phyloP scores from a whole-genome alignment of 2,329 filamentous ascomycete species.

The Hypoxylon sp. region DNA sequence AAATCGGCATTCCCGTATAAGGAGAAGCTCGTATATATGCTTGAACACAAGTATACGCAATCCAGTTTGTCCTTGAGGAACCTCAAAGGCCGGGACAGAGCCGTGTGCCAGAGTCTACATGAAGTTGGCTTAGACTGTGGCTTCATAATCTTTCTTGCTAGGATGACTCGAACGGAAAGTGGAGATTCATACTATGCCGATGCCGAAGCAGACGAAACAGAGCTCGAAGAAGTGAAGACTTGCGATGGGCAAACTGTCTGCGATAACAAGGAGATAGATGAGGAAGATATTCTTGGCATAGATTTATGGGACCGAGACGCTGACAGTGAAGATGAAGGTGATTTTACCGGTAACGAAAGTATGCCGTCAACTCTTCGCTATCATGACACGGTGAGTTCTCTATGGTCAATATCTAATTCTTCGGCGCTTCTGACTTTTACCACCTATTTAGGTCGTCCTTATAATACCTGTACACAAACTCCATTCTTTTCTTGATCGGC shows the following conservation, averaged over 20 bases:
- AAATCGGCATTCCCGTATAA: background rate
- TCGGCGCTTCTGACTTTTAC: background rate
- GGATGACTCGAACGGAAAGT: conserved; percentile 34
- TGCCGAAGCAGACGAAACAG: conserved; percentile 6
- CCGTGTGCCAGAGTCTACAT: conserved; percentile 38
- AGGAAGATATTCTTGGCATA: conserved; percentile 36
- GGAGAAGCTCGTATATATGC: conserved; percentile 37
- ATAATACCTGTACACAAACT: conserved; percentile 28
- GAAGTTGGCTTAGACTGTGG: conserved; percentile 33
- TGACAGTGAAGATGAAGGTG: conserved; percentile 40
- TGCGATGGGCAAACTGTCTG: conserved; percentile 24
- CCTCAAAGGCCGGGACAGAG: conserved; percentile 48
- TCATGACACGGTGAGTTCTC: conserved; percentile 42
- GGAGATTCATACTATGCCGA: conserved; percentile 11
- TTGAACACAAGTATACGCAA: conserved; percentile 49
- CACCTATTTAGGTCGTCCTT: conserved; percentile 32
- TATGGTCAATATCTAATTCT: background rate
- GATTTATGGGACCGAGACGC: conserved; percentile 23
- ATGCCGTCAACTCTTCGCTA: conserved; percentile 36
- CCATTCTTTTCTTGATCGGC: background rate
- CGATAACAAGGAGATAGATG: background rate
- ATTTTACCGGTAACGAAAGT: conserved; percentile 41
- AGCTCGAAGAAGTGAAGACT: conserved; percentile 25
- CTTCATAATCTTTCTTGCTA: conserved; percentile 43
- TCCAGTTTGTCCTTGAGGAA: conserved; percentile 43